Evolutionary conservation across 106 monocot genomes (phyloP).

Genomic region (Dioscorea dumetorum): DNA sequence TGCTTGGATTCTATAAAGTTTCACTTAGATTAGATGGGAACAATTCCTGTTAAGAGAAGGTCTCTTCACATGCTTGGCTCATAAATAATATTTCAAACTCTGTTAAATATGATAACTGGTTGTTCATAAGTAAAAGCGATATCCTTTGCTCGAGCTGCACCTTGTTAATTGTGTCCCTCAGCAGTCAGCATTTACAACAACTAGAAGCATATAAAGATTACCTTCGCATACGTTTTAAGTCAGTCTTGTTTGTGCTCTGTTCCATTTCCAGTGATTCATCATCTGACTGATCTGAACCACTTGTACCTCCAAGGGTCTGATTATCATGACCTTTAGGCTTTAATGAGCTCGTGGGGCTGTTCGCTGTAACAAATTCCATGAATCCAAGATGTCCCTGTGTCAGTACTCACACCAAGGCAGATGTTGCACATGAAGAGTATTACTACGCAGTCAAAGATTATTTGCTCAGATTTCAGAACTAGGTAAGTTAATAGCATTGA

Average conservation of each 20-base stretch:
- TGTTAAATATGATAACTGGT: not conserved
- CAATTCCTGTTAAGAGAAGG: not conserved
- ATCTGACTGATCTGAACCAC: conserved; percentile 74
- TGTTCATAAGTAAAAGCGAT: not conserved
- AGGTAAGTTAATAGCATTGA: not conserved
- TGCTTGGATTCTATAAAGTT: too few relatives aligned
- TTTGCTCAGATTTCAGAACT: not conserved
- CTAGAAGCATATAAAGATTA: conserved; percentile 2
- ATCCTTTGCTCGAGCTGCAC: too few relatives aligned
- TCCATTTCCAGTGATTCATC: conserved; percentile 66
- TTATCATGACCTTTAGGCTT: conserved; percentile 32
- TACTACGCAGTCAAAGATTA: not conserved
- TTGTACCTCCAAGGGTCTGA: conserved; percentile 44
- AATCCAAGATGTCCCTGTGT: not conserved
- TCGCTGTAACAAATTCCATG: conserved; percentile 17
- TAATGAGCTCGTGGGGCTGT: conserved; percentile 46
- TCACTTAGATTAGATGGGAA: too few relatives aligned
- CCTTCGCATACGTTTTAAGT: conserved; percentile 81
- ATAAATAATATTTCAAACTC: not conserved
- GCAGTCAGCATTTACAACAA: not conserved
- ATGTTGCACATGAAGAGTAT: not conserved
- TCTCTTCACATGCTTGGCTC: not conserved
- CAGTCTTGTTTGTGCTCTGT: conserved; percentile 26
- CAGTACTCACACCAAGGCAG: not conserved
- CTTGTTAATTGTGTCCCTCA: too few relatives aligned